Evolutionary conservation across 257 asterid species (phyloP), one percentile per base, ranked within the genome.

Genomic region (Gentiana straminea): DNA sequence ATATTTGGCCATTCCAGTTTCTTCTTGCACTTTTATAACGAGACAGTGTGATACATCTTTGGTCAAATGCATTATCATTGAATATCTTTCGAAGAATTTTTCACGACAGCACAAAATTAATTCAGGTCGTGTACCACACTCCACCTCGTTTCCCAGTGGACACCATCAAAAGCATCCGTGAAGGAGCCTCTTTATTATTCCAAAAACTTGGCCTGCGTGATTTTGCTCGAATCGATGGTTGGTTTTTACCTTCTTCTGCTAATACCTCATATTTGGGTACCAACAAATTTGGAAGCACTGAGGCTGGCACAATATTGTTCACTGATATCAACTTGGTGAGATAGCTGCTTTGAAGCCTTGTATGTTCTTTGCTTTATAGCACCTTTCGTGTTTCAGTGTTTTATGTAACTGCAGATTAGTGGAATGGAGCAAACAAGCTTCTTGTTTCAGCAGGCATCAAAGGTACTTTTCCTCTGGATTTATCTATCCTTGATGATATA

Each of bases 341-440:
- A 55, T 55, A 66, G 48, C 53, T 32, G 41, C 24, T 53, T 63
- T 61, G 47, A 43, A 67, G 34, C 49, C 47, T 52, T 53, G 49
- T 35, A 43, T 43, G 43, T 65, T 64, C 41, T 2, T 46, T 52
- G 12, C 59, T 45, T 53, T 47, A 45, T 65, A 50, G 45, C n/a
- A 59, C 52, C 7, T 65, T 48, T 35, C 56, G 51, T 70, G 48
- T 57, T 47, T 59, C 64, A 52, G 43, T n/a, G 54, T n/a, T 52
- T 49, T 62, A 47, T 59, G 43, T 57, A 45, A 64, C 61, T 68
- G 60, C 70, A 87, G 96, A 82, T 87, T 67, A 87, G 96, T 64
- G 96, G 96, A 61, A 87, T 87, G 96, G 94, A 84, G 74, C 96
- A 87, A 77, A 87, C 96, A 37, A 87, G 96, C 70, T 87, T 87